These are phyloP conservation scores for Annulohypoxylon bovei DNA, from an alignment of 495 filamentous ascomycete genomes.

Conservation along the genomic window DNA sequence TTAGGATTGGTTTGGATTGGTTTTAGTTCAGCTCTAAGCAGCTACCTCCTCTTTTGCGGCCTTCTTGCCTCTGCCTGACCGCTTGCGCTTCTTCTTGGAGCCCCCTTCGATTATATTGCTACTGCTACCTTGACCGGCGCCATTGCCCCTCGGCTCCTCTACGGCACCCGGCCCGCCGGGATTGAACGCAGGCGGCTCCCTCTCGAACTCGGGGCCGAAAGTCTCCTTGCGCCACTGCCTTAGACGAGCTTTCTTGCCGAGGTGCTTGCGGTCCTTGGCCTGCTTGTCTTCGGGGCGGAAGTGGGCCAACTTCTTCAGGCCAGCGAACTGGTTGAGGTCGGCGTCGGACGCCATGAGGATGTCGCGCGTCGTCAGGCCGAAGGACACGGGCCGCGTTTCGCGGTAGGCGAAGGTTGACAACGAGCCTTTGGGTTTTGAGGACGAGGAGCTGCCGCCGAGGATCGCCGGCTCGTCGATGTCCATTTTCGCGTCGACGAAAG, in stretches of 20 bases:
- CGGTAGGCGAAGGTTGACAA: constrained; percentile 79
- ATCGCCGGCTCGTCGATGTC: constrained; percentile 72
- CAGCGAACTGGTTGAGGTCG: constrained; percentile 88
- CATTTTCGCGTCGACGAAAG: constrained; percentile 84
- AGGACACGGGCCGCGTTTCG: constrained; percentile 88
- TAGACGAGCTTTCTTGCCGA: constrained; percentile 90
- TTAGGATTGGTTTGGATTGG: background rate
- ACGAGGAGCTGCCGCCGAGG: constrained; percentile 51
- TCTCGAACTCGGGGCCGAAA: constrained; percentile 75
- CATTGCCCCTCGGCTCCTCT: constrained; percentile 24
- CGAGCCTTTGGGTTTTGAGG: constrained; percentile 30
- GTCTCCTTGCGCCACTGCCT: constrained; percentile 92
- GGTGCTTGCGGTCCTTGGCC: constrained; percentile 80
- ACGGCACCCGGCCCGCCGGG: constrained; percentile 45
- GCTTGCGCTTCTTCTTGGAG: constrained; percentile 60
- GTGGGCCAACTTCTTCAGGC: constrained; percentile 91
- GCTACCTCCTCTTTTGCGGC: constrained; percentile 37
- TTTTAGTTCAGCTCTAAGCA: background rate
- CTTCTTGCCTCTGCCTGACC: constrained; percentile 49
- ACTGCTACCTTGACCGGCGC: constrained; percentile 1
- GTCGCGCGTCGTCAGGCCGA: constrained; percentile 87
- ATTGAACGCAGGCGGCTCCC: constrained; percentile 58
- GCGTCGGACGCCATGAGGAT: constrained; percentile 91
- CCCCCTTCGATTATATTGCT: constrained; percentile 48
- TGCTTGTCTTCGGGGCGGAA: constrained; percentile 92